These are phyloP conservation scores for Phytophthora cryptogea DNA, from an alignment of 352 stramenopile species.

Conservation along the genomic window DNA sequence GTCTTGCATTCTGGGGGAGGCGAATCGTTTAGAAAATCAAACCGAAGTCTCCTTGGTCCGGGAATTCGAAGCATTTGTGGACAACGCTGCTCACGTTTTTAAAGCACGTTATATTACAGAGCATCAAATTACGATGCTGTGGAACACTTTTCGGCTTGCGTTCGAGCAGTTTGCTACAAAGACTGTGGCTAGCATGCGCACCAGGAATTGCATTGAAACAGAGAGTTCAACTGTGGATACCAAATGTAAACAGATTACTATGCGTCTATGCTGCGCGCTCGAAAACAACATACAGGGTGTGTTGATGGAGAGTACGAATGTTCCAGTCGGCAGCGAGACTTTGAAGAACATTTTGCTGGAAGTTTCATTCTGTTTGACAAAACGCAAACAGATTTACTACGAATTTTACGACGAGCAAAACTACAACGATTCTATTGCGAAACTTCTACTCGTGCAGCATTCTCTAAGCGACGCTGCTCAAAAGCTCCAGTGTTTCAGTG, in stretches of 20 bases:
- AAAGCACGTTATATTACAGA: constrained; percentile 37
- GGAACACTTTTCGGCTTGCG: constrained; percentile 38
- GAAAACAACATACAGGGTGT: constrained; percentile 31
- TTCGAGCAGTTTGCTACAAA: constrained; percentile 38
- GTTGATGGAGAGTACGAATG: constrained; percentile 25
- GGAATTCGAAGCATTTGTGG: constrained; percentile 42
- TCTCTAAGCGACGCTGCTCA: constrained; percentile 33
- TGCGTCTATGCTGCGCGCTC: constrained; percentile 32
- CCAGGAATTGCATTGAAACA: neutral
- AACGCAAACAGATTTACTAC: constrained; percentile 43
- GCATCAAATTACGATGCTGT: constrained; percentile 23
- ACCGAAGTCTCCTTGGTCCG: constrained; percentile 4
- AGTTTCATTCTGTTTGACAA: constrained; percentile 35
- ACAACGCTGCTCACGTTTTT: constrained; percentile 41
- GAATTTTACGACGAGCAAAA: constrained; percentile 39
- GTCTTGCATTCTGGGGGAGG: constrained; percentile 49
- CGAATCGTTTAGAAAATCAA: constrained; percentile 1
- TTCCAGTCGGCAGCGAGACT: neutral
- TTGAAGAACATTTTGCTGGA: constrained; percentile 17
- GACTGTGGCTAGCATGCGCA: constrained; percentile 29
- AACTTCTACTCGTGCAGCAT: constrained; percentile 29
- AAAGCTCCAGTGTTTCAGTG: constrained; percentile 9
- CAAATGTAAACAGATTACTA: constrained; percentile 1
- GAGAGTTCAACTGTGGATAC: constrained; percentile 1
- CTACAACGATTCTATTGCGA: constrained; percentile 17